Evolutionary conservation across 106 monocot species (phyloP), one percentile per base, ranked within the genome.

Genomic region (Dioscorea zingiberensis): DNA sequence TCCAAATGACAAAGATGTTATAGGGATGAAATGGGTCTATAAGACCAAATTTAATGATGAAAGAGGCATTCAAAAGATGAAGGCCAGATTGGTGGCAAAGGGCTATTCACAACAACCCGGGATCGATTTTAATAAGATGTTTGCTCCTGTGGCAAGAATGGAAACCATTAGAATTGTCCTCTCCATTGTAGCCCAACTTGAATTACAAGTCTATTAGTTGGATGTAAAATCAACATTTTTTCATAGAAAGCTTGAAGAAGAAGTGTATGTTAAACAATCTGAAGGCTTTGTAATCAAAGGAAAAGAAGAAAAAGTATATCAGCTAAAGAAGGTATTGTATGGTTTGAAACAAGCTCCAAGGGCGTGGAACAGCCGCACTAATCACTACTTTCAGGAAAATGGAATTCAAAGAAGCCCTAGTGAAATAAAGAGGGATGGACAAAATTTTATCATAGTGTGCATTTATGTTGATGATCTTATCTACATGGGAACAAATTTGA

Each of bases 311-410:
- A 10, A 54, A 14, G 53, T 54, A 4, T 54, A 54, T 18, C 8
- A 18, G 17, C 53, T 54, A 4, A 54, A 18, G 4, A 54, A 54
- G 53, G 8, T 18, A 3, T 18, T 54, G 11, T 54, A 54, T 54
- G 53, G 53, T 18, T 54, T 54, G n/a, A 54, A 54, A 18, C 53
- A 54, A 54, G 8, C 53, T 54, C 53, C 53, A 54, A 54, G 53
- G n/a, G 15, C 8, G 7, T 54, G 53, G 17, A 54, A 54, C n/a
- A 10, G 8, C 53, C 11, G n/a, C 11, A 14, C n/a, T 54, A 18
- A 54, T 54, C 4, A 4, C 17, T 54, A 13, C 17, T 13, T 54
- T 4, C 13, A 18, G 4, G n/a, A 54, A 54, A 54, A 54, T 54
- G 53, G 53, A 47, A 8, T 47, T 47, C 46, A 47, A 47, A 47